Base-by-base conservation (phyloP, 768 basidiomycete species). In the Piloderma croceum region DNA sequence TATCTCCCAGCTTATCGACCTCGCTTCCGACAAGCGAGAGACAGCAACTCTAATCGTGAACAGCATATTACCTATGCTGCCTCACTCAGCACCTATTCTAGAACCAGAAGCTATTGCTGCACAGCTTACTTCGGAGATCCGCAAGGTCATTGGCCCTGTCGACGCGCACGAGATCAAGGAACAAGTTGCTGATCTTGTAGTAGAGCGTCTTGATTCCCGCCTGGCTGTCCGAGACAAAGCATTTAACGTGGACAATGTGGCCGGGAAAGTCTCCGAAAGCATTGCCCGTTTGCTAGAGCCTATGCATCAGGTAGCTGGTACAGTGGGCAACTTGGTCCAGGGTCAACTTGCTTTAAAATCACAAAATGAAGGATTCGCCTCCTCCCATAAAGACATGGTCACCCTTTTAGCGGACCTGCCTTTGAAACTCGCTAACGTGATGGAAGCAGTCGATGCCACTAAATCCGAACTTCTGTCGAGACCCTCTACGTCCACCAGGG, bases 121-220 rank as follows among this genome's bases (percentile, higher is more conserved):
- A 19, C 69, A 84, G 45, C 65, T 91, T 36, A 76, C 76, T 4
- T 62, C 74, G 2, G 89, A 90, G 59, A 72, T 91, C 31, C 76
- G 81, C 38, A 73, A 74, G 18, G 74, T 79, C 20, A 80, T 86
- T 43, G 81, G 78, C 0, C 83, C 83, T 0, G 74, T 90, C 18
- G 89, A 91, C 52, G 77, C 85, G 0, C 85, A 89, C 50, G 83
- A 85, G 57, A 85, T 91, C 56, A 89, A 88, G 66, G 89, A 90
- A 53, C 85, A 88, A 52, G 87, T 91, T 1, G 84, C 89, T 2
- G 89, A 90, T 55, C 74, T 90, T 21, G 89, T 91, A 2, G 84
- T 91, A 6, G 89, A 89, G 56, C 77, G 89, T 20, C 69, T 91
- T 9, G 84, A 90, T 51, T 83, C 88, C 9, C 77, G 87, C 15